Evolutionary conservation across 768 basidiomycete genomes (phyloP).

Genomic region (Termitomyces sp.): DNA sequence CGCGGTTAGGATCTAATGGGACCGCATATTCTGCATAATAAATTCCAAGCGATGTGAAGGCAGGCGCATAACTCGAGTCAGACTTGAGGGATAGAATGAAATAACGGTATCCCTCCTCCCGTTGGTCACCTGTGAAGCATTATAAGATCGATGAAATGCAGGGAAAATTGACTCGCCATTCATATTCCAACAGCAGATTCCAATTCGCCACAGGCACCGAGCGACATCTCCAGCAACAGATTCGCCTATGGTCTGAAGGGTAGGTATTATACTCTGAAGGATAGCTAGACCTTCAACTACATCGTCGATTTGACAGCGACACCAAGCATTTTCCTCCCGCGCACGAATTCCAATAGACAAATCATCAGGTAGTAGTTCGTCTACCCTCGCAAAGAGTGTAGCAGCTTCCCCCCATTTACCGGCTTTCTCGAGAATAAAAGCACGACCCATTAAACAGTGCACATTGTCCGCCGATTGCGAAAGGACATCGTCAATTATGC

Average conservation of each 20-base stretch:
- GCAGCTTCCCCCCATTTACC: constrained; percentile 67
- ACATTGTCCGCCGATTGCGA: constrained; percentile 55
- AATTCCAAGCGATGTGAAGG: constrained; percentile 90
- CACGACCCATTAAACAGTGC: constrained; percentile 67
- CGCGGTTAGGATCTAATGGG: constrained; percentile 78
- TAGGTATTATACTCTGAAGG: constrained; percentile 43
- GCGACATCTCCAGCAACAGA: constrained; percentile 58
- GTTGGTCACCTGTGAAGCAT: constrained; percentile 33
- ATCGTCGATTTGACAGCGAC: constrained; percentile 50
- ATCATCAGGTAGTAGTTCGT: constrained; percentile 40
- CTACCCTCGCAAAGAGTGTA: constrained; percentile 54
- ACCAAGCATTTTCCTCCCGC: constrained; percentile 85
- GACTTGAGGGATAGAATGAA: constrained; percentile 81
- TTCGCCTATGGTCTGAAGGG: constrained; percentile 40
- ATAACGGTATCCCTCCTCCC: constrained; percentile 66
- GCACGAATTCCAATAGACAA: constrained; percentile 52
- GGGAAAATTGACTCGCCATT: constrained; percentile 45
- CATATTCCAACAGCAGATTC: constrained; percentile 67
- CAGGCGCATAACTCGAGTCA: constrained; percentile 73
- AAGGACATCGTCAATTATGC: constrained; percentile 71
- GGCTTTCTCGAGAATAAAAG: constrained; percentile 62
- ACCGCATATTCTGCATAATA: constrained; percentile 72
- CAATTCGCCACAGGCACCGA: constrained; percentile 81
- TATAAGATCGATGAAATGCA: constrained; percentile 1
- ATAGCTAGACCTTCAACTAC: constrained; percentile 39